Evolutionary conservation across 23 red algal species (phyloP).

Genomic region (Pyropia yezoensis): DNA sequence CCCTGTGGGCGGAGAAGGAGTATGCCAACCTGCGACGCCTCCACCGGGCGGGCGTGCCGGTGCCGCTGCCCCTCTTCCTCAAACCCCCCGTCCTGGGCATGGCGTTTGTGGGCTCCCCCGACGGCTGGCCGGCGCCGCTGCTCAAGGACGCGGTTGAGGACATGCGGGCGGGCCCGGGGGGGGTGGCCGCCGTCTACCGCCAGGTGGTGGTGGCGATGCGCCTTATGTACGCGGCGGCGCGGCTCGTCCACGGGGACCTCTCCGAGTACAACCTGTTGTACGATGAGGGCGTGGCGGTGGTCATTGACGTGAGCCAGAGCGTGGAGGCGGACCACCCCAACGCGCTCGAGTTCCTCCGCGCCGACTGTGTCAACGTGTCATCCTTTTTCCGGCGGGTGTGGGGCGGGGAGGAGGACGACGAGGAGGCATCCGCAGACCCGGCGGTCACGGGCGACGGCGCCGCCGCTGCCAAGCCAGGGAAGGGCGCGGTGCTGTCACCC

Average conservation of each 20-base stretch:
- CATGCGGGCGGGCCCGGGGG: not conserved
- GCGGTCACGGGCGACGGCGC: not conserved
- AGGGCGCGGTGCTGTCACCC: not conserved
- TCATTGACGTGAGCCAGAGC: slow-evolving; percentile 95
- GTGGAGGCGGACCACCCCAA: slow-evolving; percentile 92
- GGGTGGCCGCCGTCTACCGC: slow-evolving; percentile 38
- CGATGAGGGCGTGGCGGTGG: slow-evolving; percentile 35
- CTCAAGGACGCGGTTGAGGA: slow-evolving; percentile 48
- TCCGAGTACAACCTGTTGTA: slow-evolving; percentile 90
- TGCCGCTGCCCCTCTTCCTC: slow-evolving; percentile 54
- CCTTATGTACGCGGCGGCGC: slow-evolving; percentile 66
- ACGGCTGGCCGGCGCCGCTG: slow-evolving; percentile 67
- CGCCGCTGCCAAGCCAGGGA: not conserved
- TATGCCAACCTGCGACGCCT: slow-evolving; percentile 87
- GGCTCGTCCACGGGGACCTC: slow-evolving; percentile 91
- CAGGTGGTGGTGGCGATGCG: slow-evolving; percentile 65
- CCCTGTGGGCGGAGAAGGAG: slow-evolving; percentile 97
- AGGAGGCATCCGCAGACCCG: slow-evolving; percentile 16
- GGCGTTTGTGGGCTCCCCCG: slow-evolving; percentile 69
- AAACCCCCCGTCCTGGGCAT: slow-evolving; percentile 80
- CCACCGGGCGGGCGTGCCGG: slow-evolving; percentile 44
- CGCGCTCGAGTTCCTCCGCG: slow-evolving; percentile 73
- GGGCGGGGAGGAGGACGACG: slow-evolving; percentile 11
- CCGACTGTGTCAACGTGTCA: slow-evolving; percentile 83
- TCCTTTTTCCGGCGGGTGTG: slow-evolving; percentile 54